Evolutionary conservation across 495 filamentous ascomycete species (phyloP).

Genomic region (Cercophora samala): DNA sequence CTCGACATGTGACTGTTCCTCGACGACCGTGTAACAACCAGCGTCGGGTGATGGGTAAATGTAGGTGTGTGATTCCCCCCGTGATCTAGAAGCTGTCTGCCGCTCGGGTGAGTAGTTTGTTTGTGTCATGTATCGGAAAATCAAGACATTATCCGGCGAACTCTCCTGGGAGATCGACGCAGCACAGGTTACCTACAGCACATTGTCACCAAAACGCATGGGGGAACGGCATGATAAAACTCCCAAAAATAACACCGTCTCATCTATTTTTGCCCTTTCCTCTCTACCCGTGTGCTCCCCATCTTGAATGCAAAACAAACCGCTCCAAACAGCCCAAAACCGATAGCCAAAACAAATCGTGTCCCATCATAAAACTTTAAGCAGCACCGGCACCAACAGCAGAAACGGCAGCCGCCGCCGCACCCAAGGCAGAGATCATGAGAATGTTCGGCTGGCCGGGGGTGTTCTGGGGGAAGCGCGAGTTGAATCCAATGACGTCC

Average conservation of each 20-base stretch:
- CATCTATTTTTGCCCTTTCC: background rate
- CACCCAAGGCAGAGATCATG: slow-evolving; percentile 19
- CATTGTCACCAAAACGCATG: background rate
- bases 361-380: background rate
- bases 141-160: background rate
- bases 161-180: background rate
- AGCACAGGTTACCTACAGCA: background rate
- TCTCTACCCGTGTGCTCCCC: background rate
- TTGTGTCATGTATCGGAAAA: background rate
- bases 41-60: background rate
- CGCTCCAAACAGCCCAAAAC: background rate
- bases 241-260: background rate
- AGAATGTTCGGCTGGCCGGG: slow-evolving; percentile 55
- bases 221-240: background rate
- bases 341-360: background rate
- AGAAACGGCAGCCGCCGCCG: slow-evolving; percentile 17
- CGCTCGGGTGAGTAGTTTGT: background rate
- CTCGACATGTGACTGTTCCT: background rate
- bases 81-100: background rate
- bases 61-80: no score
- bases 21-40: background rate
- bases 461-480: slow-evolving; percentile 58
- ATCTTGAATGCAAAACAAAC: background rate
- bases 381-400: background rate
- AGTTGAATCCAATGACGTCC: slow-evolving; percentile 62